These are phyloP conservation scores for Pontederia crassipes DNA, from an alignment of 176 grass and related monocot genomes.

Conservation along the genomic window DNA sequence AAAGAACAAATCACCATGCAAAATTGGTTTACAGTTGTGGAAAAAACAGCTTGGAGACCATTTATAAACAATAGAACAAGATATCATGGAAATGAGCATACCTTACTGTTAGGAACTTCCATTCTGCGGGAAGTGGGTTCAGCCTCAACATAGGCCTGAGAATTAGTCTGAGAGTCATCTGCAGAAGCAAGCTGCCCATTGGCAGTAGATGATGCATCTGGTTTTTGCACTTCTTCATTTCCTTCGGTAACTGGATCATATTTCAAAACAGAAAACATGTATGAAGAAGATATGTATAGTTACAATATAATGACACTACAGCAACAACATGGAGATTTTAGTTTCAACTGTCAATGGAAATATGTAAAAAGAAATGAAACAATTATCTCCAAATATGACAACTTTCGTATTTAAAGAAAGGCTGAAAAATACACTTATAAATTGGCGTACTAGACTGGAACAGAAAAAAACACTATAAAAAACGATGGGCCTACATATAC, in stretches of 20 bases:
- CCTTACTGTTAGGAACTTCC: conserved; percentile 89
- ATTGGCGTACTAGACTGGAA: not conserved
- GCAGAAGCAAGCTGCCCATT: conserved; percentile 20
- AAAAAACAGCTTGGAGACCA: not conserved
- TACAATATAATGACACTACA: not conserved
- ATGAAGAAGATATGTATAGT: not conserved
- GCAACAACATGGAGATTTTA: not conserved
- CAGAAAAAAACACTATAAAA: not conserved
- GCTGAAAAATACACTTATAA: not conserved
- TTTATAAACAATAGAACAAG: not conserved
- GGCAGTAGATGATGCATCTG: not conserved
- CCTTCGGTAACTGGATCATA: not conserved
- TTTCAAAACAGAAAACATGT: not conserved
- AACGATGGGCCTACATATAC: not conserved
- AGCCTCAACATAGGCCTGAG: not conserved
- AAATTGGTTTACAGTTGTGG: not conserved
- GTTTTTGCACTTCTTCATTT: not conserved
- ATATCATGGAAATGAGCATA: conserved; percentile 7
- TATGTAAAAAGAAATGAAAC: no score
- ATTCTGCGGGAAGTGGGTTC: conserved; percentile 35
- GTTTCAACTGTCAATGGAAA: no score
- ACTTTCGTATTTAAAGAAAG: no score
- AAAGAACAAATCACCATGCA: not conserved
- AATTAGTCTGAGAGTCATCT: not conserved
- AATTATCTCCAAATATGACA: no score